These are phyloP conservation scores for Pyropia yezoensis DNA, from an alignment of 23 red algal species.

Conservation along the genomic window DNA sequence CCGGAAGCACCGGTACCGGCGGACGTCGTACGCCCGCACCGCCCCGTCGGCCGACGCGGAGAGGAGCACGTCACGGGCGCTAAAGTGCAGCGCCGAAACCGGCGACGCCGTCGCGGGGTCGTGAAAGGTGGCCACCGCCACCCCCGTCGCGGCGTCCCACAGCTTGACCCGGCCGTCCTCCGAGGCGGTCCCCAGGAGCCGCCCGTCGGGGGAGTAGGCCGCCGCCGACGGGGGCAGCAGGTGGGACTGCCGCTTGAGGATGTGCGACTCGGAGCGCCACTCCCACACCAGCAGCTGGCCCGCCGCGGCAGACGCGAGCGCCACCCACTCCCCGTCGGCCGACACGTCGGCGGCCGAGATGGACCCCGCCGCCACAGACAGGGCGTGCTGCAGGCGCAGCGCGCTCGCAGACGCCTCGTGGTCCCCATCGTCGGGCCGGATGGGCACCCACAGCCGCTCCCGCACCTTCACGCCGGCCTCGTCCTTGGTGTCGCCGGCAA, in stretches of 20 bases:
- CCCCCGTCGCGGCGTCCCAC: constrained; percentile 69
- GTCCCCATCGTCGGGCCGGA: not conserved
- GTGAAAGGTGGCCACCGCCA: constrained; percentile 73
- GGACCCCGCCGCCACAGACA: constrained; percentile 49
- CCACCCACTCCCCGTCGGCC: constrained; percentile 81
- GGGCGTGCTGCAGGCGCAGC: constrained; percentile 33
- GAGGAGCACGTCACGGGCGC: constrained; percentile 71
- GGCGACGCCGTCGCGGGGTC: constrained; percentile 36
- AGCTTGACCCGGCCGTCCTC: constrained; percentile 88
- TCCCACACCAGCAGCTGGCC: constrained; percentile 91
- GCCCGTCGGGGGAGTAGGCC: constrained; percentile 78
- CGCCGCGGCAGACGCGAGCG: constrained; percentile 31
- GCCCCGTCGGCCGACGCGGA: constrained; percentile 81
- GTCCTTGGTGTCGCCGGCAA: constrained; percentile 16
- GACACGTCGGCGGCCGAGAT: constrained; percentile 42
- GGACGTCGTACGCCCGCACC: constrained; percentile 83
- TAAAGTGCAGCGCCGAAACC: constrained; percentile 72
- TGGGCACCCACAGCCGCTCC: not conserved
- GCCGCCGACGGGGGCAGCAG: constrained; percentile 40
- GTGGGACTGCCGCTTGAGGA: constrained; percentile 95
- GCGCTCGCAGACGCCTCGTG: not conserved
- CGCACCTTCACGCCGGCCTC: not conserved
- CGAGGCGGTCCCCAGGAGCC: constrained; percentile 67
- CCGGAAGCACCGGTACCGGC: constrained; percentile 84
- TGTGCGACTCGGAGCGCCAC: constrained; percentile 88